Evolutionary conservation across 1,284 basidiomycete genomes (phyloP).

Genomic region (Cutaneotrichosporon cavernicola): DNA sequence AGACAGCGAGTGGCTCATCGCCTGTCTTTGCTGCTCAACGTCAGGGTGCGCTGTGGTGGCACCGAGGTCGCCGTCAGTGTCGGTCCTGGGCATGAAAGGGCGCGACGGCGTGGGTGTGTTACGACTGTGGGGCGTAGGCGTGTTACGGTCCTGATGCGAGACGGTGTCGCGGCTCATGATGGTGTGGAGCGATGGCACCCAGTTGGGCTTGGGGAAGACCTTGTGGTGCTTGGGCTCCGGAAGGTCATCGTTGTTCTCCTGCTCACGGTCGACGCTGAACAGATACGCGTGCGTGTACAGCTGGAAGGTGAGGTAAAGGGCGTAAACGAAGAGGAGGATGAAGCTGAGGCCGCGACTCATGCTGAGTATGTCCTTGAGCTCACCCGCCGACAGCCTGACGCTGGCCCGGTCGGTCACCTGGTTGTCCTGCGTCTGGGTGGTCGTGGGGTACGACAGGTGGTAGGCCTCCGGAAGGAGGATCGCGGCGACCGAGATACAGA

Average conservation of each 20-base stretch:
- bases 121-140: not conserved
- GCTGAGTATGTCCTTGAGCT: slow-evolving; percentile 49
- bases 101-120: slow-evolving; percentile 3
- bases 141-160: not conserved
- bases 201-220: slow-evolving; percentile 50
- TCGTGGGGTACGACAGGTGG: slow-evolving; percentile 55
- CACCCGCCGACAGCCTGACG: slow-evolving; percentile 17
- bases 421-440: slow-evolving; percentile 21
- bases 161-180: slow-evolving; percentile 18
- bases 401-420: slow-evolving; percentile 6
- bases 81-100: not conserved
- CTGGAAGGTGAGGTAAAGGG: slow-evolving; percentile 48
- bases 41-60: slow-evolving; percentile 9
- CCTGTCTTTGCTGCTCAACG: not conserved
- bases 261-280: slow-evolving; percentile 52
- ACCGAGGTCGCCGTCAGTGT: slow-evolving; percentile 12
- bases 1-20: not conserved
- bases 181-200: slow-evolving; percentile 42
- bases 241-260: slow-evolving; percentile 33
- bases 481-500: slow-evolving; percentile 68
- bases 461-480: slow-evolving; percentile 73
- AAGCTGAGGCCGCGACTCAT: slow-evolving; percentile 58
- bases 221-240: slow-evolving; percentile 42
- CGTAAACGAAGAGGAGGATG: slow-evolving; percentile 62
- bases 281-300: slow-evolving; percentile 64